phyloP scores from a whole-genome alignment of 1,284 basidiomycete species.

The Sanghuangporus weigelae region DNA sequence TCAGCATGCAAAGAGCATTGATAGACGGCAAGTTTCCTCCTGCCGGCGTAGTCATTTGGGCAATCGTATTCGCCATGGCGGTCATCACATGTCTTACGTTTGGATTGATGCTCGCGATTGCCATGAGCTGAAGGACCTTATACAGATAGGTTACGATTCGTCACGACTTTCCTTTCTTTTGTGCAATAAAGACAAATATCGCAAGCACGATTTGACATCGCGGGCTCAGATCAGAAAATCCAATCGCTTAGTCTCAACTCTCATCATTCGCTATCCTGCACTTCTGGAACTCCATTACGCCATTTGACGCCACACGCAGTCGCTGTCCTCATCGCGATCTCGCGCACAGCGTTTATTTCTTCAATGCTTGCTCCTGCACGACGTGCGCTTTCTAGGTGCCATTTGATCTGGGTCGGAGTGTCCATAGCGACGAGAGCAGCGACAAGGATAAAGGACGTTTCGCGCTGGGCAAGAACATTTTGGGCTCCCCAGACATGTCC shows the following conservation, averaged over 20 bases:
- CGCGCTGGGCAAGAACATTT: constrained; percentile 23
- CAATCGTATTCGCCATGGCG: background rate
- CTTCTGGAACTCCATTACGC: constrained; percentile 12
- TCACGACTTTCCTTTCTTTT: too few relatives aligned
- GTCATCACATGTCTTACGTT: constrained; percentile 3
- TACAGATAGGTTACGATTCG: too few relatives aligned
- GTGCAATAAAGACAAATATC: too few relatives aligned
- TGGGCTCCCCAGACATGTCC: constrained; percentile 27
- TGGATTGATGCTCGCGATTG: constrained; percentile 4
- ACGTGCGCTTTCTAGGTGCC: constrained; percentile 25
- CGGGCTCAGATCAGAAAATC: too few relatives aligned
- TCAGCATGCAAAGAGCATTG: constrained; percentile 9
- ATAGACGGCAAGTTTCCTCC: constrained; percentile 7
- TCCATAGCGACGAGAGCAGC: constrained; percentile 31
- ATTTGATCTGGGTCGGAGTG: constrained; percentile 28
- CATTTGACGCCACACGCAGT: constrained; percentile 10
- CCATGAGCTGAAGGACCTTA: background rate
- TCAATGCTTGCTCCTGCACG: constrained; percentile 11
- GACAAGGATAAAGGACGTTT: constrained; percentile 32
- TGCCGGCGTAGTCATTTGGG: constrained; percentile 4
- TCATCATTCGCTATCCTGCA: background rate
- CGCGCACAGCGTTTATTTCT: constrained; percentile 9
- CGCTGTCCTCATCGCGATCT: constrained; percentile 13
- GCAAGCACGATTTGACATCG: too few relatives aligned
- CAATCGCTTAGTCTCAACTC: too few relatives aligned